Conservation (phyloP, 2,329 filamentous ascomycete genomes). For the Aspergillus hiratsukae region DNA sequence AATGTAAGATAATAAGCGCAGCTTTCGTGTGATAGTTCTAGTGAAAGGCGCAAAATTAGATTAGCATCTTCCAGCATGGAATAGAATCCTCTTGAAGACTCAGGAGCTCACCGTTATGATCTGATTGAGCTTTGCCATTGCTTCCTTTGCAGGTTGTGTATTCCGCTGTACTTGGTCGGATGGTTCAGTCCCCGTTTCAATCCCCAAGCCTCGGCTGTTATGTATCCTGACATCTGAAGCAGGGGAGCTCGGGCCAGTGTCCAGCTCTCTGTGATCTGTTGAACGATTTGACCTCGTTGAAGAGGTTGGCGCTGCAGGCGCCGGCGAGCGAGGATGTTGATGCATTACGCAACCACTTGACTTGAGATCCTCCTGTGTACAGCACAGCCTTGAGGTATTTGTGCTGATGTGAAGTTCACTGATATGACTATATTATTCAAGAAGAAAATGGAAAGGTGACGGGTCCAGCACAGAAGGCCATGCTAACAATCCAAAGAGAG, state of each 20-base stretch:
- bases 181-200: conserved; percentile 46
- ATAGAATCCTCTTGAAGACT: not conserved
- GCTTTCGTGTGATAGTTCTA: conserved; percentile 92
- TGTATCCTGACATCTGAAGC: conserved; percentile 49
- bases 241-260: conserved; percentile 50
- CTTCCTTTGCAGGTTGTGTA: conserved; percentile 58
- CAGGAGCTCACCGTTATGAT: conserved; percentile 71
- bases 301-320: conserved; percentile 67
- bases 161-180: conserved; percentile 38
- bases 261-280: conserved; percentile 69
- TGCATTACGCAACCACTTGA: conserved; percentile 59
- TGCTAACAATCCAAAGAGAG: conserved; percentile 28
- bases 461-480: conserved; percentile 31
- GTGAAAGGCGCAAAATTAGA: conserved; percentile 5
- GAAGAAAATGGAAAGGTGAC: conserved; percentile 30
- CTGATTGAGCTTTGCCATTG: conserved; percentile 78
- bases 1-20: conserved; percentile 75
- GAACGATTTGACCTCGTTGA: conserved; percentile 69
- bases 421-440: conserved; percentile 18
- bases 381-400: not conserved
- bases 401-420: not conserved
- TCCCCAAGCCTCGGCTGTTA: conserved; percentile 48
- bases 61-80: conserved; percentile 18
- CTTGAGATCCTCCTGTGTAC: conserved; percentile 18
- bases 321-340: conserved; percentile 76